A percentile compares a stretch with the other conserved stretches of the same genome.
Conservation (phyloP, 176 grass and related monocot genomes). For the Ensete glaucum region DNA sequence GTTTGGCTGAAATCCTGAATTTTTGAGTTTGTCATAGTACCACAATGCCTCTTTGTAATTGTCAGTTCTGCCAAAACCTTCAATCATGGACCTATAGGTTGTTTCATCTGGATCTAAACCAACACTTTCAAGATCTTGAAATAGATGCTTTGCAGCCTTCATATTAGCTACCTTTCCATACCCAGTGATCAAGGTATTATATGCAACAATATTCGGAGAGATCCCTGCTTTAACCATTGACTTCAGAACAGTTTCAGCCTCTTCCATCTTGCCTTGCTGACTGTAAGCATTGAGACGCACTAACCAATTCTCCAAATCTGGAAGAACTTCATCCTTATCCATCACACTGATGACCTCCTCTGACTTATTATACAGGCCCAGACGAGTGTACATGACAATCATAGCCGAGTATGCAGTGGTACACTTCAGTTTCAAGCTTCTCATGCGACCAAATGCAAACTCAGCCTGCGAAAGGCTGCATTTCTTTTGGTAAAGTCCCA, state of each 20-base stretch:
- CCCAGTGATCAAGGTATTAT: conserved; percentile 91
- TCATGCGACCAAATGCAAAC: conserved; percentile 60
- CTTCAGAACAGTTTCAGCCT: conserved; percentile 42
- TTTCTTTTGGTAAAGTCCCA: conserved; percentile 80
- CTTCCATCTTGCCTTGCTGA: conserved; percentile 78
- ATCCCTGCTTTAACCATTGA: conserved; percentile 48
- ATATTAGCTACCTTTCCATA: conserved; percentile 55
- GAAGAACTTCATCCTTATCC: conserved; percentile 47
- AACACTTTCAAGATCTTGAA: conserved; percentile 36
- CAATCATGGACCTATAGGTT: conserved; percentile 86
- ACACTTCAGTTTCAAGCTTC: conserved; percentile 48
- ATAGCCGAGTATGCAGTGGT: conserved; percentile 65
- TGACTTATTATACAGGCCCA: conserved; percentile 47
- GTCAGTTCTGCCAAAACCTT: conserved; percentile 75
- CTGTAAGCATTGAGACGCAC: conserved; percentile 69
- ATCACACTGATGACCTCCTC: conserved; percentile 58
- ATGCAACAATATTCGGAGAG: conserved; percentile 61
- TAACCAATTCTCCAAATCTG: conserved; percentile 82
- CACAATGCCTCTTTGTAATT: conserved; percentile 41
- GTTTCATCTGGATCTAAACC: conserved; percentile 75
- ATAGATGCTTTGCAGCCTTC: conserved; percentile 36
- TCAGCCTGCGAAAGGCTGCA: conserved; percentile 47
- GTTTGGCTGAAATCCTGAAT: conserved; percentile 49
- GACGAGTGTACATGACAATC: conserved; percentile 67
- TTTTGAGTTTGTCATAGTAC: conserved; percentile 64